Conservation (phyloP, 2,329 filamentous ascomycete species). For the Penicillium paneum region DNA sequence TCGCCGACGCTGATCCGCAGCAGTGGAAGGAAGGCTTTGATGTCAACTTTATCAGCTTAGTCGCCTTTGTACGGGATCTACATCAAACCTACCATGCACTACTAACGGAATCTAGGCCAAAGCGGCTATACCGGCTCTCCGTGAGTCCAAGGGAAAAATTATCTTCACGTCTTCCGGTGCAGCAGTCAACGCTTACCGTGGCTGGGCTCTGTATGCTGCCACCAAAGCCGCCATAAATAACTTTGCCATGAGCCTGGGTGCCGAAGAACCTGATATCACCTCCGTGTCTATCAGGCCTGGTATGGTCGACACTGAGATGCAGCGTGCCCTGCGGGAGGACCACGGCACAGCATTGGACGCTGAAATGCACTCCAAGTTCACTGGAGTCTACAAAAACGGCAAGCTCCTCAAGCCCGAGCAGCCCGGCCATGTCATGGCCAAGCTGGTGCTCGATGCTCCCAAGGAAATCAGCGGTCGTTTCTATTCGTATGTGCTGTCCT, state of each 20-base stretch:
- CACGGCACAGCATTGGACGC: slow-evolving; percentile 61
- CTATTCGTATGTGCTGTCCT: slow-evolving; percentile 44
- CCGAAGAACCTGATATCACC: slow-evolving; percentile 28
- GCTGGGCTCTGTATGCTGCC: slow-evolving; percentile 38
- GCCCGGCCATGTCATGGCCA: slow-evolving; percentile 82
- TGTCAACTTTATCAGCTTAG: slow-evolving; percentile 79
- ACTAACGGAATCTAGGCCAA: slow-evolving; percentile 22
- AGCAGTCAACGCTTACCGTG: slow-evolving; percentile 29
- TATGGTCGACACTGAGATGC: slow-evolving; percentile 38
- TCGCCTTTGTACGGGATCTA: slow-evolving; percentile 64
- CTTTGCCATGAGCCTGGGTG: slow-evolving; percentile 28
- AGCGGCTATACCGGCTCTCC: slow-evolving; percentile 33
- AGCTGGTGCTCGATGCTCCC: slow-evolving; percentile 64
- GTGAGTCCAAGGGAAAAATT: slow-evolving; percentile 35
- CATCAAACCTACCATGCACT: background rate
- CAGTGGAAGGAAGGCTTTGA: slow-evolving; percentile 77
- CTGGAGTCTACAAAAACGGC: slow-evolving; percentile 65
- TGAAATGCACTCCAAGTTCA: slow-evolving; percentile 62
- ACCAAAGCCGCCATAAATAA: slow-evolving; percentile 40
- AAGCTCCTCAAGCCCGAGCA: slow-evolving; percentile 75
- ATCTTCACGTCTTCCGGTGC: slow-evolving; percentile 39
- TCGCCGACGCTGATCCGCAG: slow-evolving; percentile 65
- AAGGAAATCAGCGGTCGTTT: slow-evolving; percentile 72
- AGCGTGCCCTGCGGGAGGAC: slow-evolving; percentile 67
- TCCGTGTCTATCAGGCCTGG: slow-evolving; percentile 33